Conservation (phyloP, 2,329 filamentous ascomycete genomes). For the Penicillium sp. region DNA sequence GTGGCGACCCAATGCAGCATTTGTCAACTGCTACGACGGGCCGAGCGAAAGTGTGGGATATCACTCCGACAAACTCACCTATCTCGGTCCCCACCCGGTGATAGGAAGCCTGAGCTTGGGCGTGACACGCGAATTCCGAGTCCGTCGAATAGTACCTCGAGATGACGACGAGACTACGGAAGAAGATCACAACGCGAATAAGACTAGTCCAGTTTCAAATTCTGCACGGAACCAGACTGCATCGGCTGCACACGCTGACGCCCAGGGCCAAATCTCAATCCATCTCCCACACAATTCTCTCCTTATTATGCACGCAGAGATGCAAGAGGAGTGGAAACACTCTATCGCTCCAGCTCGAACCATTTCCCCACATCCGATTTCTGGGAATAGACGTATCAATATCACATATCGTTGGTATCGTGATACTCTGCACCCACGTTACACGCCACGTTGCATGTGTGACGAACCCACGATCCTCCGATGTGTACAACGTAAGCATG, state of each 20-base stretch:
- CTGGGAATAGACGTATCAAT: conserved; percentile 80
- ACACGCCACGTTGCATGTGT: conserved; percentile 77
- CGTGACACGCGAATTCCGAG: conserved; percentile 88
- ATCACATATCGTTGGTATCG: conserved; percentile 91
- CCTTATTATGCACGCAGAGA: conserved; percentile 93
- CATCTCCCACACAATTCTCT: conserved; percentile 93
- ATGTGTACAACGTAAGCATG: conserved; percentile 74
- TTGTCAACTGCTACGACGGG: conserved; percentile 91
- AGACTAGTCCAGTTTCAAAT: conserved; percentile 23
- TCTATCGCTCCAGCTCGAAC: conserved; percentile 70
- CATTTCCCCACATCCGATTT: conserved; percentile 80
- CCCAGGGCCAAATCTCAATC: conserved; percentile 83
- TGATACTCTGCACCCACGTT: conserved; percentile 68
- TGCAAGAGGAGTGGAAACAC: conserved; percentile 98
- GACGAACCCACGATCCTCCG: conserved; percentile 66
- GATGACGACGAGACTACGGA: conserved; percentile 48
- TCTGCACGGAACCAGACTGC: conserved; percentile 23
- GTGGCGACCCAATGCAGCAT: conserved; percentile 86
- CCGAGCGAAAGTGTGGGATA: conserved; percentile 81
- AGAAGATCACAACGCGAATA: conserved; percentile 11
- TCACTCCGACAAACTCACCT: conserved; percentile 89
- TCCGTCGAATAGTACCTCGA: conserved; percentile 68
- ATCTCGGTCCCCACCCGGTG: conserved; percentile 80
- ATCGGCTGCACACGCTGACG: conserved; percentile 50
- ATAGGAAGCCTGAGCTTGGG: conserved; percentile 90